Percentiles rank a stretch among this genome's conserved stretches.
Evolutionary conservation across 2,329 filamentous ascomycete species (phyloP).

Genomic region (Septoria petroselini): DNA sequence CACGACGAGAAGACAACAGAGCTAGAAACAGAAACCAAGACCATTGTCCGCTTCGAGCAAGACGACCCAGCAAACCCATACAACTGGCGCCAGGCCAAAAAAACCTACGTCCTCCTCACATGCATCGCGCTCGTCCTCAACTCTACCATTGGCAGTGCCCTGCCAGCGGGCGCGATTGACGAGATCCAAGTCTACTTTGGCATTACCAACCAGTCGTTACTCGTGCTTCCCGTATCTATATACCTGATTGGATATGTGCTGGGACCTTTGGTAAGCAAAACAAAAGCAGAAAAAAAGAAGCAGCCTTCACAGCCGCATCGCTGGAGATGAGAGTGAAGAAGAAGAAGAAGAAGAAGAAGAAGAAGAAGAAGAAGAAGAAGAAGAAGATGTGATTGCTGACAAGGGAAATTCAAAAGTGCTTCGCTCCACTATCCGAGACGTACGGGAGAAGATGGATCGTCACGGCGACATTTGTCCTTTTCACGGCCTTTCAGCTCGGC

Average conservation of each 20-base stretch:
- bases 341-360: too few species aligned
- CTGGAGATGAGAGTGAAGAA: too few species aligned
- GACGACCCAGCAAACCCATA: slow-evolving; percentile 44
- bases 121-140: slow-evolving; percentile 63
- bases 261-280: slow-evolving; percentile 41
- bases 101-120: slow-evolving; percentile 53
- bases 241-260: slow-evolving; percentile 50
- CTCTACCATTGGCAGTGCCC: slow-evolving; percentile 62
- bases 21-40: slow-evolving; percentile 15
- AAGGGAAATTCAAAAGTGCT: slow-evolving; percentile 29
- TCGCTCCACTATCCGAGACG: slow-evolving; percentile 46
- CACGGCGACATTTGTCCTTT: slow-evolving; percentile 50
- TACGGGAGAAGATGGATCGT: slow-evolving; percentile 50
- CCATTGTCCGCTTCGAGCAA: slow-evolving; percentile 40
- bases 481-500: slow-evolving; percentile 47
- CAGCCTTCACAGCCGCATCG: too few species aligned
- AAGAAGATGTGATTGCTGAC: background rate
- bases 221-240: slow-evolving; percentile 50
- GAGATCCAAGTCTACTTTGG: slow-evolving; percentile 58
- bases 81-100: slow-evolving; percentile 47
- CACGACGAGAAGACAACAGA: background rate
- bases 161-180: slow-evolving; percentile 62
- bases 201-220: slow-evolving; percentile 47
- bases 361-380: too few species aligned
- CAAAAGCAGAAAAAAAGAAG: too few species aligned